Base-by-base conservation (phyloP, 2,329 filamentous ascomycete species). In the Ceratocystiopsis minuta region DNA sequence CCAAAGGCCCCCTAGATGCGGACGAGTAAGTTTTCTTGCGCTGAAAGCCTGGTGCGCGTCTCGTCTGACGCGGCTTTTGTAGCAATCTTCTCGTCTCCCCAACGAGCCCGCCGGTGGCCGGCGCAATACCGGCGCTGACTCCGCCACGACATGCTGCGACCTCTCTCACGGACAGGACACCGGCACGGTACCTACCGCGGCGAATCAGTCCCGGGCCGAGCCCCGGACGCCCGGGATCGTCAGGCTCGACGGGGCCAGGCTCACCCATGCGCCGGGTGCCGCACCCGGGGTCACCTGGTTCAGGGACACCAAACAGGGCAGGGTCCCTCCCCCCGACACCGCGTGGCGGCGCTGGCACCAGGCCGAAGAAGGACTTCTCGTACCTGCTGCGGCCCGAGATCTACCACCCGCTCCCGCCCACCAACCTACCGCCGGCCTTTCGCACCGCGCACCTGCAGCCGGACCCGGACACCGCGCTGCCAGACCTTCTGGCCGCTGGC, bases 361-460 rank as follows among this genome's bases (percentile, higher is more conserved):
- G 18, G 34, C 1, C 36, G 38, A 1, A 16, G 18, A 80, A 82
- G 52, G 80, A 93, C 61, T 81, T 94, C 50, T 75, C 78, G 16
- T 88, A 80, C 56, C 75, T 95, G 37, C 71, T 90, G 12, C 74
- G 78, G 16, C 78, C 83, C 3, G 75, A 84, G 48, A 79, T 87
- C 43, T 95, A 88, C 63, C 87, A 94, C 55, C 75, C 80, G 2
- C 66, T 95, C 18, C 77, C 80, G 1, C 70, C 70, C 15, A 67
- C 75, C 37, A 66, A 68, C 47, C 59, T 77, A 13, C 73, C 75
- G 0, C 53, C 64, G 0, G 61, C 84, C 3, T 88, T 94, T 57
- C 75, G 82, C 46, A 72, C 72, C 48, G 72, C 82, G 0, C 58
- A 74, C 16, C 67, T 77, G 46, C 73, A 78, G 48, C 78, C 83